Conservation (phyloP, 148 eudicot species). For the Vaccinium darrowii region DNA sequence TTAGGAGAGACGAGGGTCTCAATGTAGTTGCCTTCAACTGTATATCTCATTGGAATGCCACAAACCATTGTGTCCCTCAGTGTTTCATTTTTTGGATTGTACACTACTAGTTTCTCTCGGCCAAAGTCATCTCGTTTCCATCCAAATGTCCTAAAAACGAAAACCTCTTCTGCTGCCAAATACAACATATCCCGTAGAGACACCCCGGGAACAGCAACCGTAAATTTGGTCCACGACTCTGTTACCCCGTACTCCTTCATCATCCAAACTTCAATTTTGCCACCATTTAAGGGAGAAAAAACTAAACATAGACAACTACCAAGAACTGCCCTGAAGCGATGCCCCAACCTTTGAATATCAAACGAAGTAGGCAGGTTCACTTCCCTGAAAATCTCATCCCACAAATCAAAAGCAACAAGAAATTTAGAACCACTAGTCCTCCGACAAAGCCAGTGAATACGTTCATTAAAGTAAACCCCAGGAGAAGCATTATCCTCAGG, state of each 20-base stretch:
- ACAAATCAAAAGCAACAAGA: background rate
- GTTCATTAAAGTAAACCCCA: background rate
- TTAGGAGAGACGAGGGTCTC: background rate
- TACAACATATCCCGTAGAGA: background rate
- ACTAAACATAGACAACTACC: background rate
- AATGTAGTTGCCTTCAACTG: background rate
- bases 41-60: background rate
- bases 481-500: background rate
- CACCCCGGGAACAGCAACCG: background rate
- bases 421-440: background rate
- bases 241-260: background rate
- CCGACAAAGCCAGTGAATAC: background rate
- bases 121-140: too few species aligned
- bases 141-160: background rate
- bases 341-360: background rate
- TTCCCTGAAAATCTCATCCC: background rate
- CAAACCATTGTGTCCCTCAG: background rate
- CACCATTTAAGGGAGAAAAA: too few species aligned
- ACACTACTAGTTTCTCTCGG: background rate
- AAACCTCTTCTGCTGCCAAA: background rate
- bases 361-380: background rate
- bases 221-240: background rate
- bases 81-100: background rate
- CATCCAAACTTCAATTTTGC: background rate
- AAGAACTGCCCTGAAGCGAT: too few species aligned